Evolutionary conservation across 768 basidiomycete species (phyloP), one percentile per base, ranked within the genome.

Genomic region (Phanerochaete carnosa): DNA sequence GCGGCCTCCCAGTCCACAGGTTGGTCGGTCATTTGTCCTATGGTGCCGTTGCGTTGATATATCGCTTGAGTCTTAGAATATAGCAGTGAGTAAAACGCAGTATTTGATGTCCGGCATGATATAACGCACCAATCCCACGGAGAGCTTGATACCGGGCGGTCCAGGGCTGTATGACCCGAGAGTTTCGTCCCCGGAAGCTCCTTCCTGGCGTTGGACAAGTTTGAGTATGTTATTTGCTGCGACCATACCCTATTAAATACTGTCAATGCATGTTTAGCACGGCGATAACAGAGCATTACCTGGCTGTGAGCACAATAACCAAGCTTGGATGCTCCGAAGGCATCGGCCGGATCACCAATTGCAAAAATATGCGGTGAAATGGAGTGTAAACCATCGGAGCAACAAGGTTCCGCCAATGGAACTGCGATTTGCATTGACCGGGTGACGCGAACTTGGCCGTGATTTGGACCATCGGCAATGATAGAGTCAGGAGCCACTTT

Each of bases 281-380:
- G n/a, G n/a, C n/a, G n/a, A n/a, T n/a, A n/a, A n/a, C n/a, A n/a
- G n/a, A n/a, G n/a, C n/a, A n/a, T n/a, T 15, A 77, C 79, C 74
- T 85, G 84, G 33, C 71, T 74, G 65, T 80, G 79, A 1, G 84
- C 82, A 35, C 74, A 83, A 62, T 85, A 80, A 0, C 84, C 87
- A 13, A 86, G 85, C 25, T 82, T 77, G 22, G 82, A 78, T 0
- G 85, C 87, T 3, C 84, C 85, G 60, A 86, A 87, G 2, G 83
- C 84, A 68, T 87, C 84, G 0, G 85, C 85, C 0, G 80, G 77
- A 57, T 88, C 87, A 7, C 87, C 87, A 9, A 87, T 71, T 9
- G 79, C 85, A 65, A 87, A 89, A 15, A 88, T 78, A 59, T 85
- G 75, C 0, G 80, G 77, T 64, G 83, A 82, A 0, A 78, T 72